phyloP scores from a whole-genome alignment of 2,329 filamentous ascomycete genomes.

The Exophiala spinifera region DNA sequence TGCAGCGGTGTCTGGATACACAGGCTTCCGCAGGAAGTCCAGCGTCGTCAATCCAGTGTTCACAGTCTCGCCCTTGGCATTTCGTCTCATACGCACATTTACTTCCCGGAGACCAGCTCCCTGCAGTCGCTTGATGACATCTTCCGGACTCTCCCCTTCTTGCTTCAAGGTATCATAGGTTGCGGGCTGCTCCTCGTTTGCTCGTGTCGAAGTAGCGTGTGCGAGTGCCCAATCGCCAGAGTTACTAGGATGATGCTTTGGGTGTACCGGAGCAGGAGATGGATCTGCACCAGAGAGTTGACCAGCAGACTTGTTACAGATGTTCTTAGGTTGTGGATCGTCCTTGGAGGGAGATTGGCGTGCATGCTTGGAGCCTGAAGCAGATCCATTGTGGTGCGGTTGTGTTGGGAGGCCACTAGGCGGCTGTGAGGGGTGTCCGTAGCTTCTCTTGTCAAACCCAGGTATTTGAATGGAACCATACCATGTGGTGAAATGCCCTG shows the following conservation, averaged over 20 bases:
- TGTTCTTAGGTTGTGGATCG: too few species aligned
- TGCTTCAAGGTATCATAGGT: conserved; percentile 18
- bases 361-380: not conserved
- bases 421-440: conserved; percentile 2
- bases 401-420: not conserved
- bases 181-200: conserved; percentile 1
- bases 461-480: not conserved
- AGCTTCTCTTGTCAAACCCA: conserved; percentile 6
- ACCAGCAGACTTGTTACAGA: too few species aligned
- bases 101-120: conserved; percentile 3
- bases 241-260: too few species aligned
- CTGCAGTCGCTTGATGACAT: conserved; percentile 16
- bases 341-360: too few species aligned
- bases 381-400: not conserved
- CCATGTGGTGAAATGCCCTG: not conserved
- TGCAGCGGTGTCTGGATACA: not conserved
- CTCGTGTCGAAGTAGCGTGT: too few species aligned
- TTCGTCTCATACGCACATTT: conserved; percentile 5
- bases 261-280: too few species aligned
- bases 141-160: conserved; percentile 13
- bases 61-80: conserved; percentile 6
- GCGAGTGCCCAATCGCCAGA: too few species aligned
- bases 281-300: too few species aligned
- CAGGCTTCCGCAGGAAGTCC: conserved; percentile 8
- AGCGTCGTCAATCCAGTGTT: conserved; percentile 9